These are phyloP conservation scores for Pichia kudriavzevii DNA, from an alignment of 1,139 yeast genomes.

Conservation along the genomic window DNA sequence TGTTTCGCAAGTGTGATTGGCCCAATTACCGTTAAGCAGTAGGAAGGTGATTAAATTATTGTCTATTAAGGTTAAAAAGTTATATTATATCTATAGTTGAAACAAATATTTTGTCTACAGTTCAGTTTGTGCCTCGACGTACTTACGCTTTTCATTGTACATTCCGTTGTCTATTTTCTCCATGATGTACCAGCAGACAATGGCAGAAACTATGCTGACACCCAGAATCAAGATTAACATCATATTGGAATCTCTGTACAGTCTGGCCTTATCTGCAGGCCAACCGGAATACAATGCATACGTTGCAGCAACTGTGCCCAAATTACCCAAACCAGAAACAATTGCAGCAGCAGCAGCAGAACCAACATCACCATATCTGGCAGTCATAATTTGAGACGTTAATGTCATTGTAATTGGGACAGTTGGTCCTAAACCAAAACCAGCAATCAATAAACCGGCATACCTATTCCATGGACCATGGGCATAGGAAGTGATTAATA, in stretches of 20 bases:
- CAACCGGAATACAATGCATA: constrained; percentile 82
- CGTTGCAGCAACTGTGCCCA: constrained; percentile 79
- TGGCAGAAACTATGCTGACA: constrained; percentile 49
- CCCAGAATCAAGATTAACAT: constrained; percentile 75
- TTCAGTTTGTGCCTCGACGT: not conserved
- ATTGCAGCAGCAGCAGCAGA: constrained; percentile 77
- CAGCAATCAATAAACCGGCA: constrained; percentile 73
- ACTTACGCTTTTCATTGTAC: constrained; percentile 9
- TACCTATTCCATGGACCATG: constrained; percentile 67
- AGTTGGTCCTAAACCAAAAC: constrained; percentile 85
- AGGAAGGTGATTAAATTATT: too few relatives aligned
- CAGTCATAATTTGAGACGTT: constrained; percentile 70
- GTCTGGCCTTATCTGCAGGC: constrained; percentile 64
- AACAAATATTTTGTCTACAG: too few relatives aligned
- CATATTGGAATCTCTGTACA: constrained; percentile 70
- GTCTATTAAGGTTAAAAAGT: not conserved
- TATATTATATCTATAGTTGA: too few relatives aligned
- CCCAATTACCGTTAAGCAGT: too few relatives aligned
- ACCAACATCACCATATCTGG: constrained; percentile 75
- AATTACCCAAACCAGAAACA: constrained; percentile 78
- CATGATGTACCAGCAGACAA: constrained; percentile 20
- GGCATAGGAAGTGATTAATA: constrained; percentile 72
- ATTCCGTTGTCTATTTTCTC: constrained; percentile 14
- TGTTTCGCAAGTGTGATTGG: too few relatives aligned
- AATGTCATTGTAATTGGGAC: constrained; percentile 86